Evolutionary conservation across 2,329 filamentous ascomycete genomes (phyloP), one percentile per base, ranked within the genome.

Genomic region (Hypoxylon rubiginosum): DNA sequence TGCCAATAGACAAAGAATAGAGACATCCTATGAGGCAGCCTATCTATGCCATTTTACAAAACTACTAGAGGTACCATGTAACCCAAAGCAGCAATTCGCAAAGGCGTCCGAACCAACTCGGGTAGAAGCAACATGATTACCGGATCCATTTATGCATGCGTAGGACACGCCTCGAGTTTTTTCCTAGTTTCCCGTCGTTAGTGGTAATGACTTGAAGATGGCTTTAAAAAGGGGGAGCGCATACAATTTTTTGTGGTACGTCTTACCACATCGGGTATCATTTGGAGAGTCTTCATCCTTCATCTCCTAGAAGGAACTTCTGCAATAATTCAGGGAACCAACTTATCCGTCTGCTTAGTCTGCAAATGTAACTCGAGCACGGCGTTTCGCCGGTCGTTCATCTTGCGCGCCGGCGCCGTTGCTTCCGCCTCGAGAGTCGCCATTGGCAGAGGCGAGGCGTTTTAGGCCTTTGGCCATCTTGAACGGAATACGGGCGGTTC

Each of bases 361-460:
- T n/a, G 62, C 61, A 49, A 66, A 71, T 2, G 68, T 51, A 3
- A 71, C 64, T n/a, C 64, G 52, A 24, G 51, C 55, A 8, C 60
- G 66, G 15, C 64, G 64, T 46, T 73, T 74, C n/a, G 45, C 28
- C 17, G 69, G 64, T 15, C 39, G 34, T 34, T 68, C 65, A 6
- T 43, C 39, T 3, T 46, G 19, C 17, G 36, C 41, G 39, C 48
- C 59, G 19, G 7, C 52, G 11, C 39, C 52, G 15, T 51, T 19
- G 9, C 4, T 26, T 15, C 28, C 13, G 5, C 17, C 34, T 48
- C 36, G 17, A 24, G 39, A 51, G 13, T 43, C 50, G 11, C 49
- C n/a, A 30, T 50, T 9, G 30, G 54, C 10, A 6, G 59, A 34
- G 1, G 48, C 45, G 13, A 64, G 54, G 26, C 72, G 64, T 49